Base-by-base conservation (phyloP, 345 rosid genomes). In the Anacardium occidentale region DNA sequence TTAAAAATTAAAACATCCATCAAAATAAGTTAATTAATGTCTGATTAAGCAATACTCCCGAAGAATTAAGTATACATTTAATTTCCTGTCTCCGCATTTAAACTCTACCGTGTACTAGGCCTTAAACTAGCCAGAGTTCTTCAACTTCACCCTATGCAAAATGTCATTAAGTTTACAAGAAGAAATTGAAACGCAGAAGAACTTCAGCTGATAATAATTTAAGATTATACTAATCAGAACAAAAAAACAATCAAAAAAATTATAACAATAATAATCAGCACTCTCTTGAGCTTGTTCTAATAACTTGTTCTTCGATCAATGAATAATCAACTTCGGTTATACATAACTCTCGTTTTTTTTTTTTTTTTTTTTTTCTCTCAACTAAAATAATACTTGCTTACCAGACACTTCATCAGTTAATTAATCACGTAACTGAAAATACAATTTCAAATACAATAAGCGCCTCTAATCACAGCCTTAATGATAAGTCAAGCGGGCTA, bases 401-500 rank as follows among this genome's bases (percentile, higher is more conserved):
- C 7, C 20, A 55, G 51, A 56, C 42, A 56, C 29, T 45, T 17
- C 13, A 24, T 26, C 15, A 14, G n/a, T 55, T 26, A 29, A 37
- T 37, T 37, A 70, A 70, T 59, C 65, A 47, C 20, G 18, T 26
- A 12, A 56, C 2, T 29, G 44, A 70, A 65, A 53, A 51, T 62
- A 74, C 57, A 53, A 72, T 73, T 48, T 63, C 45, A 64, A 67
- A 44, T 57, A 37, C 18, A 55, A 42, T 62, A 55, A 66, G 64
- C 20, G 66, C 72, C 47, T 50, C 48, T 85, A 7, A 58, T 64
- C 81, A 92, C 56, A 92, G 97, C 85, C 92, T 80, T 62, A 92
- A 82, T 32, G 97, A 92, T 75, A 92, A 83, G 83, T 92, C 97
- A 65, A 92, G 87, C 64, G 85, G 92, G 77, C 77, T 77, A 59